Evolutionary conservation across 2,329 filamentous ascomycete species (phyloP), one percentile per base, ranked within the genome.

Genomic region (Penicillium sp.): DNA sequence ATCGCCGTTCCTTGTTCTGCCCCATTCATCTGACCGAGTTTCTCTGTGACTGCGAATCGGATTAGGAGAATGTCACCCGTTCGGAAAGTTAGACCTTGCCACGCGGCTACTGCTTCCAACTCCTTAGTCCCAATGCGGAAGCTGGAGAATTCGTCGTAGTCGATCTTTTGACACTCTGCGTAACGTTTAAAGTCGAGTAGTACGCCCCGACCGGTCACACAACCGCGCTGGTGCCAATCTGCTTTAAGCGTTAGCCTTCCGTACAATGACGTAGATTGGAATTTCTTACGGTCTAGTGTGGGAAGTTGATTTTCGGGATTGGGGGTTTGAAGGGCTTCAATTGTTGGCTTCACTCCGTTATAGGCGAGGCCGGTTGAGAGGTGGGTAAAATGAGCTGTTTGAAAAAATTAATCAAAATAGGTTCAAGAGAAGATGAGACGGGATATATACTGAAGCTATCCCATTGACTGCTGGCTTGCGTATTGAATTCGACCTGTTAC

Each of bases 141-240:
- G 1, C 47, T 52, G 16, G 82, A 84, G 59, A 81, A 78, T 2
- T 84, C 73, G 55, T 86, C 79, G 37, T 83, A 83, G 46, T 76
- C 63, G 50, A 86, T 80, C 34, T 79, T 80, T 44, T 85, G 78
- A 37, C 73, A 72, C 18, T 77, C 75, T 2, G 86, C 62, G 80
- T 86, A 90, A 10, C 70, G 60, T 47, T 74, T 76, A 51, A 79
- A 85, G 65, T 86, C 83, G 0, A 83, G 67, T 0, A 83, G 68
- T 3, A 83, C 71, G 21, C 80, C 80, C 0, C 81, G 75, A 3
- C 80, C 80, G 2, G 77, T 77, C 7, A 83, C 74, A 21, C 60
- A 59, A 35, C 79, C 78, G 2, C 72, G 79, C 12, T 69, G 62
- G 34, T 74, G 64, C 72, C 73, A 75, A 46, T 72, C 60, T 77